Evolutionary conservation across 1,284 basidiomycete species (phyloP).

Genomic region (Rhodotorula sp.): DNA sequence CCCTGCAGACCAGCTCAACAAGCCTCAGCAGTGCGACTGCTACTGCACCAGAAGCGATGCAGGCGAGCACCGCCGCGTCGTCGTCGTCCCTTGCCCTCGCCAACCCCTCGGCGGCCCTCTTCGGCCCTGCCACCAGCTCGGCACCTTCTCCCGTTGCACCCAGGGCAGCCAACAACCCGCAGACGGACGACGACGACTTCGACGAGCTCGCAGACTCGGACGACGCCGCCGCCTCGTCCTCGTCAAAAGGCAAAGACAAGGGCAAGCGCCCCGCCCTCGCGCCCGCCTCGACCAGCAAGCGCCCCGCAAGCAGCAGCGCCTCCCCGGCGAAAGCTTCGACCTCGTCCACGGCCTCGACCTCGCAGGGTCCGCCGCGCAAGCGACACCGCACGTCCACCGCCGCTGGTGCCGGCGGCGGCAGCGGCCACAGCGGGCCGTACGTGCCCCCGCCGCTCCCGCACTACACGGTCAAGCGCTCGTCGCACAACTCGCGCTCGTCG

Average conservation of each 20-base stretch:
- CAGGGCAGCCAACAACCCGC: background rate
- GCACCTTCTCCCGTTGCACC: too few relatives aligned
- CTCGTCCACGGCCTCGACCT: too few relatives aligned
- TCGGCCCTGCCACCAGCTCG: background rate
- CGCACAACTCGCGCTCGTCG: background rate
- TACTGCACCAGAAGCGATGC: too few relatives aligned
- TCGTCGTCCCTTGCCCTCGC: too few relatives aligned
- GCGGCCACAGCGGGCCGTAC: background rate
- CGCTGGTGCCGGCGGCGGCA: background rate
- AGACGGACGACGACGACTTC: background rate
- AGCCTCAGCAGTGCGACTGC: background rate
- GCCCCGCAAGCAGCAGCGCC: background rate
- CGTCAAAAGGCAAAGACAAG: background rate
- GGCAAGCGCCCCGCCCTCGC: background rate
- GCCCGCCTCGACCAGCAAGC: background rate
- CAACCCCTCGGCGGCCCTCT: background rate
- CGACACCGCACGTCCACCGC: background rate
- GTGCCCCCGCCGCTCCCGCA: conserved; percentile 21
- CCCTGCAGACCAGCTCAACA: background rate
- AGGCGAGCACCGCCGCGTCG: too few relatives aligned
- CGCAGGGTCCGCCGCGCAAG: background rate
- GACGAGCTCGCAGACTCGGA: background rate
- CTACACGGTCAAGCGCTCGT: conserved; percentile 20
- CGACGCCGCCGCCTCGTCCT: background rate
- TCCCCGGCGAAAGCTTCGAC: too few relatives aligned